Conservation (phyloP, 148 eudicot genomes). For the Talinum fruticosum region DNA sequence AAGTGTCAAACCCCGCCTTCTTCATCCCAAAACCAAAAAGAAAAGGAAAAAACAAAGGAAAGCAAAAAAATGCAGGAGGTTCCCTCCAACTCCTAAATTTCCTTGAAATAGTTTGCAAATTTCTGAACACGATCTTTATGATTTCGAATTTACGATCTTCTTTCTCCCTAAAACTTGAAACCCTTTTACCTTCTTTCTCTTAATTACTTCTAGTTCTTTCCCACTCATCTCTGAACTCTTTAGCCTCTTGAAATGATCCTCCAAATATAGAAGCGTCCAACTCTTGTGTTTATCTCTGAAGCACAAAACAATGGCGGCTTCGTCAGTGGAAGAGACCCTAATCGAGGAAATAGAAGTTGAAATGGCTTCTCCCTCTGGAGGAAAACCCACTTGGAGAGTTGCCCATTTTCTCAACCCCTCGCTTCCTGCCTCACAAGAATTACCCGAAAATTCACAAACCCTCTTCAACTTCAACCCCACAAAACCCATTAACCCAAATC, state of each 20-base stretch:
- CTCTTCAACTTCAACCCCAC: background rate
- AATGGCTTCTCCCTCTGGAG: conserved; percentile 28
- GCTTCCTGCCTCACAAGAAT: background rate
- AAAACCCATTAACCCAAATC: conserved; percentile 1
- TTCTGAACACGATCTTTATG: background rate
- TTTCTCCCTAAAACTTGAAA: background rate
- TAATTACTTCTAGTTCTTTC: no score
- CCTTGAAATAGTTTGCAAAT: background rate
- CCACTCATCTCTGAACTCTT: background rate
- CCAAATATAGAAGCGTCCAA: background rate
- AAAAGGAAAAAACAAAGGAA: no score
- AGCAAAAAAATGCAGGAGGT: no score
- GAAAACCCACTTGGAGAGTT: conserved; percentile 18
- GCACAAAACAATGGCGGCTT: conserved; percentile 8
- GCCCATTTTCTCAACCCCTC: conserved; percentile 40
- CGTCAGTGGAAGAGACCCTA: background rate
- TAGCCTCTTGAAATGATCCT: background rate
- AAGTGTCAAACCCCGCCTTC: background rate
- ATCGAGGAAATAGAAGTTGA: conserved; percentile 26
- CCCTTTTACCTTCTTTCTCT: background rate
- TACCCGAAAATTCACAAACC: background rate
- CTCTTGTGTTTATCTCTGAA: background rate
- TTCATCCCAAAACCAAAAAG: no score
- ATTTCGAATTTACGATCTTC: no score
- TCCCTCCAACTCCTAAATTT: no score